phyloP scores from a whole-genome alignment of 2,329 filamentous ascomycete species.

The Neurospora sp. region DNA sequence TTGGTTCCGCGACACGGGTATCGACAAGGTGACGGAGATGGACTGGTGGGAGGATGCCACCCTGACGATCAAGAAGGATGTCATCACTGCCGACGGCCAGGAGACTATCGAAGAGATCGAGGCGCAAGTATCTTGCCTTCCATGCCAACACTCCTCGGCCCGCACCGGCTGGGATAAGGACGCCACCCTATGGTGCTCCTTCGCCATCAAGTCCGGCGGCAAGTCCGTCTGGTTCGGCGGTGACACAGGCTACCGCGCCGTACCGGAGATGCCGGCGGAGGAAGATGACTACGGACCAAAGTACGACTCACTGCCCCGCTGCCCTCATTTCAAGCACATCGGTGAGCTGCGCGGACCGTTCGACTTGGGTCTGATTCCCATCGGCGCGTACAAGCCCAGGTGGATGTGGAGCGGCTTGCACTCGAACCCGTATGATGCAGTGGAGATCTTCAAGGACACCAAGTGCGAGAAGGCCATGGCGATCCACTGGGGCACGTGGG shows the following conservation, averaged over 20 bases:
- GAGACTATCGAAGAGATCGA: conserved; percentile 38
- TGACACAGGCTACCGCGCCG: conserved; percentile 82
- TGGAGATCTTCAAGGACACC: conserved; percentile 83
- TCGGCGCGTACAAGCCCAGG: conserved; percentile 76
- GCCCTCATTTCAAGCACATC: conserved; percentile 79
- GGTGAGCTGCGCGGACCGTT: conserved; percentile 74
- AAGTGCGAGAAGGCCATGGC: conserved; percentile 68
- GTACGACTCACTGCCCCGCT: conserved; percentile 57
- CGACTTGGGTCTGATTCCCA: conserved; percentile 85
- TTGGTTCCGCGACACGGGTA: conserved; percentile 67
- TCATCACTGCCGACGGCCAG: conserved; percentile 20
- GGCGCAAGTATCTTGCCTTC: conserved; percentile 68
- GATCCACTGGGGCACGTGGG: conserved; percentile 93
- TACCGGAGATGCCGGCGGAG: conserved; percentile 52
- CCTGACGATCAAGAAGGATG: conserved; percentile 30
- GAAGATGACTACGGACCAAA: conserved; percentile 63
- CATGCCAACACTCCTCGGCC: conserved; percentile 73
- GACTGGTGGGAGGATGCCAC: conserved; percentile 92
- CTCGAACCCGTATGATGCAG: conserved; percentile 74
- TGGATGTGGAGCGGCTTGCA: conserved; percentile 71
- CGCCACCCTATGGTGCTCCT: conserved; percentile 79
- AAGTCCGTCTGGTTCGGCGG: conserved; percentile 82
- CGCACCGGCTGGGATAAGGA: conserved; percentile 60
- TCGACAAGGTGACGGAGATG: conserved; percentile 73
- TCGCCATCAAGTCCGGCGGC: conserved; percentile 64